A percentile compares a stretch with the other conserved stretches of the same genome.
phyloP scores from a whole-genome alignment of 257 asterid genomes.

The Solanum habrochaites region DNA sequence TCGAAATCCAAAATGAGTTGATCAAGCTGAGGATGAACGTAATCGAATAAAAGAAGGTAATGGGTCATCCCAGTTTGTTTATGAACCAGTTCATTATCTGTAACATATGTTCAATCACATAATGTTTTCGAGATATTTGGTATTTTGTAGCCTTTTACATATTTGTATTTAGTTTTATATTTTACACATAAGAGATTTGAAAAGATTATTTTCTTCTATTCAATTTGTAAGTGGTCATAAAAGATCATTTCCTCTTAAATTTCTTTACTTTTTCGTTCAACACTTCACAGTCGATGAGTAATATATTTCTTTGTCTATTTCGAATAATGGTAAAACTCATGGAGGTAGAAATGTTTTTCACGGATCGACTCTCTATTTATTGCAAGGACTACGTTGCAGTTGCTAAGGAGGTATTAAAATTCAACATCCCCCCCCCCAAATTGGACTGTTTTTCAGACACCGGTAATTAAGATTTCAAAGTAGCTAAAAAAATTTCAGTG shows the following conservation, averaged over 20 bases:
- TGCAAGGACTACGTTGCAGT: background rate
- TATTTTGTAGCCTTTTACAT: background rate
- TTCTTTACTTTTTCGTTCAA: background rate
- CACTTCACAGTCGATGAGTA: background rate
- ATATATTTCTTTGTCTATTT: background rate
- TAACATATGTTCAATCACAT: background rate
- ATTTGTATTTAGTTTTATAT: background rate
- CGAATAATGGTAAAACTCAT: background rate
- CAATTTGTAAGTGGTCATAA: no score
- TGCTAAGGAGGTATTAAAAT: background rate
- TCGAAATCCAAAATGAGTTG: background rate
- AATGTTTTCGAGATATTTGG: background rate
- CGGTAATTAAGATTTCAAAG: background rate
- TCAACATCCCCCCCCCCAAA: no score
- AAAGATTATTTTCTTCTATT: background rate
- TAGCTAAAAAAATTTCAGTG: background rate
- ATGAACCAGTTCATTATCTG: background rate
- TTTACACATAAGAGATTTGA: background rate
- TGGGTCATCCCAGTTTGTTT: background rate
- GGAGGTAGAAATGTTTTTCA: background rate
- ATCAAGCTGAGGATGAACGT: background rate
- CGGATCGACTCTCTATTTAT: background rate
- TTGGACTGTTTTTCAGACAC: background rate
- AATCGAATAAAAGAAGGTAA: background rate
- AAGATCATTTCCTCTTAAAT: background rate